Evolutionary conservation across 371 early-diverging fungal species (phyloP).

Genomic region (Mortierella sp.): DNA sequence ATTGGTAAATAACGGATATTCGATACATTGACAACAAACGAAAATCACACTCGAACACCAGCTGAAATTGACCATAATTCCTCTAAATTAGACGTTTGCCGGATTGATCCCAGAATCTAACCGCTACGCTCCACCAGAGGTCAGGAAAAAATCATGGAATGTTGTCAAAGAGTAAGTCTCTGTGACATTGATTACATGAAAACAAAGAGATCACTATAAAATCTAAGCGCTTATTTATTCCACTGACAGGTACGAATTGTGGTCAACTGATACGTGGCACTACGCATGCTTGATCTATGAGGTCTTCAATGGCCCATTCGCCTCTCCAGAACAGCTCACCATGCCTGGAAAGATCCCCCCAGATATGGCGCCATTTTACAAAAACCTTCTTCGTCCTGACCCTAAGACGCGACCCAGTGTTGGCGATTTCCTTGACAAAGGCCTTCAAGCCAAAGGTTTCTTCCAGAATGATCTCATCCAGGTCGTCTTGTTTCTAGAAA

Average conservation of each 20-base stretch:
- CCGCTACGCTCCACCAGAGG: slow-evolving; percentile 82
- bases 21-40: background rate
- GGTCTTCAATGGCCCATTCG: slow-evolving; percentile 79
- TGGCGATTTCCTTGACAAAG: slow-evolving; percentile 77
- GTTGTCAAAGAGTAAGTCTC: slow-evolving; percentile 70
- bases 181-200: background rate
- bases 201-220: no score
- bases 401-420: slow-evolving; percentile 75
- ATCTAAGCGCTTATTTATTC: background rate
- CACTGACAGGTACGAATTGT: slow-evolving; percentile 48
- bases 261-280: slow-evolving; percentile 84
- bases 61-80: background rate
- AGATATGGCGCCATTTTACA: slow-evolving; percentile 66
- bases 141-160: slow-evolving; percentile 76
- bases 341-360: slow-evolving; percentile 75
- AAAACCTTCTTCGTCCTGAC: slow-evolving; percentile 63
- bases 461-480: slow-evolving; percentile 86
- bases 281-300: slow-evolving; percentile 85
- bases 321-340: slow-evolving; percentile 70
- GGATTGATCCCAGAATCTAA: slow-evolving; percentile 74
- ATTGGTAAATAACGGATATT: slow-evolving; percentile 58
- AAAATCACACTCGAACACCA: background rate
- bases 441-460: slow-evolving; percentile 71
- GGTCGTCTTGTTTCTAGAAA: slow-evolving; percentile 86
- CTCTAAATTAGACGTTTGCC: slow-evolving; percentile 70